Evolutionary conservation across 1,139 yeast genomes (phyloP).

Genomic region (Komagataea norvegica): DNA sequence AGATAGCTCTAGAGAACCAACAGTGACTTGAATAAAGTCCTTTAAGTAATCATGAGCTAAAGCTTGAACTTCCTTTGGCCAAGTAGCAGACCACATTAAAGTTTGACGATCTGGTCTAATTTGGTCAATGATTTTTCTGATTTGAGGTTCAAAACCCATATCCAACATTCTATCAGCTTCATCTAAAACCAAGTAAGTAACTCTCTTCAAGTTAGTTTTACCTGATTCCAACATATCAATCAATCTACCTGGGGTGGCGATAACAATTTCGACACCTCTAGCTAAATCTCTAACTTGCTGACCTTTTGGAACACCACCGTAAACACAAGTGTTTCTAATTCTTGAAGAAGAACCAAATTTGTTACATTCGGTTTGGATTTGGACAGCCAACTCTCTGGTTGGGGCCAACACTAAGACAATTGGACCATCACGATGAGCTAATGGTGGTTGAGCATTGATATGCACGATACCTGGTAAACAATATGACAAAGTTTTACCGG

Average conservation of each 20-base stretch:
- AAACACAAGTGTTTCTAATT: constrained; percentile 95
- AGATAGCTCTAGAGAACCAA: constrained; percentile 92
- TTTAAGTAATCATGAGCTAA: constrained; percentile 86
- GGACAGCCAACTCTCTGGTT: constrained; percentile 98
- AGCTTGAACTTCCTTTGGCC: constrained; percentile 97
- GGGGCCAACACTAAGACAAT: constrained; percentile 95
- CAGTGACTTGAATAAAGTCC: constrained; percentile 92
- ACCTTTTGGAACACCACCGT: constrained; percentile 99
- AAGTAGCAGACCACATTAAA: constrained; percentile 99
- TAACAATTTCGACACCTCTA: constrained; percentile 91
- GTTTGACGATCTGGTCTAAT: constrained; percentile 98
- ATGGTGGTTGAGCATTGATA: constrained; percentile 94
- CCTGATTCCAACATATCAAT: constrained; percentile 95
- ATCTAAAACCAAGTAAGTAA: constrained; percentile 92
- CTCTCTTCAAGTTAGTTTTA: constrained; percentile 92
- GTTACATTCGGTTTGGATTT: constrained; percentile 92
- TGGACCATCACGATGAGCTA: constrained; percentile 95
- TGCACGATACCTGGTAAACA: constrained; percentile 96
- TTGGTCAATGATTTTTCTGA: constrained; percentile 90
- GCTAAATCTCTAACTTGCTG: constrained; percentile 93
- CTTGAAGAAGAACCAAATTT: constrained; percentile 89
- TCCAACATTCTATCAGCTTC: constrained; percentile 97
- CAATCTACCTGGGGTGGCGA: constrained; percentile 98
- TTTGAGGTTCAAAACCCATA: constrained; percentile 97
- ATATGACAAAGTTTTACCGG: constrained; percentile 96